Base-by-base conservation (phyloP, 2,329 filamentous ascomycete genomes). In the Aspergillus awamori region DNA sequence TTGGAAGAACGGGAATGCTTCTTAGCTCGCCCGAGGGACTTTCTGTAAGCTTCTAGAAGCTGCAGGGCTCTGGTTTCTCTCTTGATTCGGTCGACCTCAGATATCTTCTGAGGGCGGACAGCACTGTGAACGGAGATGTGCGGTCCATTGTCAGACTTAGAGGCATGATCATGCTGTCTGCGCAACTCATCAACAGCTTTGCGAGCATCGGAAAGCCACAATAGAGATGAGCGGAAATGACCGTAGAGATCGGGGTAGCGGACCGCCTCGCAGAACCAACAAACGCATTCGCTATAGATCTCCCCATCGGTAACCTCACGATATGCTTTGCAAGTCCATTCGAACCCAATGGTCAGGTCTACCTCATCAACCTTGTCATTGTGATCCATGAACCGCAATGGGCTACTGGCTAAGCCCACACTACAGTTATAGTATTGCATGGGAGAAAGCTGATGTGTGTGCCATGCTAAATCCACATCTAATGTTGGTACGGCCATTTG, bases 351-450 rank as follows among this genome's bases (percentile, higher is more conserved):
- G 45, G 84, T 84, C 4, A 95, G 82, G 52, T 81, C 82, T 10
- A 78, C 79, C 69, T 93, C 89, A 49, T 88, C 87, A 17, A 96
- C 86, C 75, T 94, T 94, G 79, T 96, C 92, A 72, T 95, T 89
- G 70, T 96, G 92, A 70, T 93, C 87, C 65, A 94, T 84, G 69
- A 92, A 91, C 26, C 15, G 15, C 20, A 45, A 10, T 45, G 41
- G 20, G 13, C 7, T 0, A 17, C 13, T 20, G 24, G 81, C 82
- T 22, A 74, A 72, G 0, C 51, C 57, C 1, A 82, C 70, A 1
- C 84, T 88, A 70, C 84, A 88, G 1, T 71, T 60, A 67, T 86
- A 88, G 75, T 95, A 95, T 2, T 78, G 69, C 3, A 72, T 69
- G 0, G 91, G 88, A 8, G 79, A 84, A 2, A 93, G 84, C 71